A percentile compares a stretch with the other conserved stretches of the same genome.
These are phyloP conservation scores for Metschnikowia dekortorum DNA, from an alignment of 805 yeast genomes.

Conservation along the genomic window DNA sequence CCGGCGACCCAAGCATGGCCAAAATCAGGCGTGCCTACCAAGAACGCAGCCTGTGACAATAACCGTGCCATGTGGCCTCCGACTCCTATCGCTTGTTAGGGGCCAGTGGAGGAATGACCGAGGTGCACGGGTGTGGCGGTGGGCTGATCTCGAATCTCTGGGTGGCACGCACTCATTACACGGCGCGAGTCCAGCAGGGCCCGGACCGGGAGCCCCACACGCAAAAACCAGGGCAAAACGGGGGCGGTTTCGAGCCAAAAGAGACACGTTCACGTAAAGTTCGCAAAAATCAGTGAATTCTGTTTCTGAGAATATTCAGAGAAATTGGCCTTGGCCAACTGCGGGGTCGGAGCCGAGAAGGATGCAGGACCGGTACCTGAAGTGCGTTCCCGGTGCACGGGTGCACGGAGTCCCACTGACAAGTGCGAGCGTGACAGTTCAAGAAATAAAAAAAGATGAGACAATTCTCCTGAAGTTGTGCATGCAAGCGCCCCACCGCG, in stretches of 20 bases:
- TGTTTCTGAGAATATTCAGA: neutral
- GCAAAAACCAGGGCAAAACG: neutral
- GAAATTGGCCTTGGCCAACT: neutral
- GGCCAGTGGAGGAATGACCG: too few species aligned
- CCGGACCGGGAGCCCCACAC: neutral
- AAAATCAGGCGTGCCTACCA: too few species aligned
- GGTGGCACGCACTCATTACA: too few species aligned
- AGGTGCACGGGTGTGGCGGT: neutral
- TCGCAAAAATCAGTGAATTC: neutral
- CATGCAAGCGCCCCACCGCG: neutral
- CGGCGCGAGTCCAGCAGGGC: too few species aligned
- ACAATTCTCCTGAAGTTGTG: slow-evolving; percentile 3
- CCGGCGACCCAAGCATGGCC: too few species aligned
- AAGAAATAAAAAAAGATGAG: neutral
- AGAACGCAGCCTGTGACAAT: too few species aligned
- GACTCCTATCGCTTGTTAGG: too few species aligned
- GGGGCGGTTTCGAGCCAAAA: neutral
- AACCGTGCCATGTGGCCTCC: too few species aligned
- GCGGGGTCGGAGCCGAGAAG: neutral
- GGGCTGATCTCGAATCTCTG: too few species aligned
- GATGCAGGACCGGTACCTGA: neutral
- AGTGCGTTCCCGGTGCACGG: neutral
- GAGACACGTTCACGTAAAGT: neutral
- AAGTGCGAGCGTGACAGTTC: neutral
- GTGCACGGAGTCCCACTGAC: slow-evolving; percentile 1